Evolutionary conservation across 2,329 filamentous ascomycete genomes (phyloP), one percentile per base, ranked within the genome.

Genomic region (Colletotrichum tropicicola): DNA sequence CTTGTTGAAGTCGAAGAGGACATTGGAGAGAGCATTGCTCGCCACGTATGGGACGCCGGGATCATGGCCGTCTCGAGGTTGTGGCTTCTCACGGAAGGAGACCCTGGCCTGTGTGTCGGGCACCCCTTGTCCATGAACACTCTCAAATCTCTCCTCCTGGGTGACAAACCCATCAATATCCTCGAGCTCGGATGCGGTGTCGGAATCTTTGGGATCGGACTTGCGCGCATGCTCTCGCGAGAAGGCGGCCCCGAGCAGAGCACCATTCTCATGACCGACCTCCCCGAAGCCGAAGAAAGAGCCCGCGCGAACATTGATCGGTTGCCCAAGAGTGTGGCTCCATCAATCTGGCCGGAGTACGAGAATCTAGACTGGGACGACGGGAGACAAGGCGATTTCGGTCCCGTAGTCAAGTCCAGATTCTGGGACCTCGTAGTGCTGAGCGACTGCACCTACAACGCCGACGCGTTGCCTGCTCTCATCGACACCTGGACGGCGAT

Each of bases 381-480:
- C 30, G 86, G 83, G 0, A 73, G 78, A 27, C 65, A 73, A 2
- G 85, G 83, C 0, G 59, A 52, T 0, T 84, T 88, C 65, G 83
- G 83, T 0, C 68, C 75, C 0, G 71, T 78, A 23, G 78, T 78
- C 1, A 66, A 69, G n/a, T 74, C 77, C 1, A 74, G 73, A 3
- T 65, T 72, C 3, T 89, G 85, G 85, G 82, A 88, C 63, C 73
- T 88, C 5, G 70, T 87, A 48, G 77, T 87, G 55, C 75, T 89
- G 21, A 87, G 85, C 71, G 87, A 89, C 72, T 88, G 87, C 79
- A 88, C 86, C 0, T 89, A 89, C 77, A 89, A 89, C 66, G 82
- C 81, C 56, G 86, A 88, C 71, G 83, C 81, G 67, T 74, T 89
- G 25, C 81, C 84, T 1, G 79, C 83, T 3, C 78, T 89, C 21